A percentile compares a stretch with the other conserved stretches of the same genome.
Conservation (phyloP, 345 rosid species). For the Cardamine chenopodiifolia region DNA sequence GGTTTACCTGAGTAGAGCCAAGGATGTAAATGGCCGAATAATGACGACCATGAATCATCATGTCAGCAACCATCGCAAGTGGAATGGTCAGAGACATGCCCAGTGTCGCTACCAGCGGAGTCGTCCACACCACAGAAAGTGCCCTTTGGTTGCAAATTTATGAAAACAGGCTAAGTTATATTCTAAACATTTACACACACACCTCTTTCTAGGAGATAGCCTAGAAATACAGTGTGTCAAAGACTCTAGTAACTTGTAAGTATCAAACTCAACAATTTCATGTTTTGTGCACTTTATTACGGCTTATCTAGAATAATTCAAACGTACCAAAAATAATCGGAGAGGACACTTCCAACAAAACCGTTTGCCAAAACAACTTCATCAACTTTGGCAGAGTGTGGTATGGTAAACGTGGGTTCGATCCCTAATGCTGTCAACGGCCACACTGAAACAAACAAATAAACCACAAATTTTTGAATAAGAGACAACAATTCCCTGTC, state of each 20-base stretch:
- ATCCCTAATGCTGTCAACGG: slow-evolving; percentile 95
- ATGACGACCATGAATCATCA: slow-evolving; percentile 69
- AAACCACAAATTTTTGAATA: not conserved
- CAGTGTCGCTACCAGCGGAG: slow-evolving; percentile 75
- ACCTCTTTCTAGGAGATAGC: no score
- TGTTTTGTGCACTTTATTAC: no score
- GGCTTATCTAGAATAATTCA: no score
- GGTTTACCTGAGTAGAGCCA: slow-evolving; percentile 72
- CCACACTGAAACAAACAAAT: slow-evolving; percentile 66
- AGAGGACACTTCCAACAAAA: slow-evolving; percentile 93
- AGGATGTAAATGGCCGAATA: slow-evolving; percentile 69
- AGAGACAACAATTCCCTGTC: not conserved
- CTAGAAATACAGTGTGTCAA: no score
- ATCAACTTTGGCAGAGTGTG: slow-evolving; percentile 86
- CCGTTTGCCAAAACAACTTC: slow-evolving; percentile 97
- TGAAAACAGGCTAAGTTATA: not conserved
- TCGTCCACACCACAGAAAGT: slow-evolving; percentile 83
- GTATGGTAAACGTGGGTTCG: slow-evolving; percentile 93
- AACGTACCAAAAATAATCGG: slow-evolving; percentile 88
- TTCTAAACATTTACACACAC: slow-evolving; percentile 14
- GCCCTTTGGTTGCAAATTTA: slow-evolving; percentile 58
- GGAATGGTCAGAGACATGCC: slow-evolving; percentile 90
- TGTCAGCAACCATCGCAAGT: slow-evolving; percentile 85
- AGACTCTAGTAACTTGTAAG: no score
- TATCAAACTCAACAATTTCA: no score